Evolutionary conservation across 1,139 yeast species (phyloP).

Genomic region (Schwanniomyces etchellsii): DNA sequence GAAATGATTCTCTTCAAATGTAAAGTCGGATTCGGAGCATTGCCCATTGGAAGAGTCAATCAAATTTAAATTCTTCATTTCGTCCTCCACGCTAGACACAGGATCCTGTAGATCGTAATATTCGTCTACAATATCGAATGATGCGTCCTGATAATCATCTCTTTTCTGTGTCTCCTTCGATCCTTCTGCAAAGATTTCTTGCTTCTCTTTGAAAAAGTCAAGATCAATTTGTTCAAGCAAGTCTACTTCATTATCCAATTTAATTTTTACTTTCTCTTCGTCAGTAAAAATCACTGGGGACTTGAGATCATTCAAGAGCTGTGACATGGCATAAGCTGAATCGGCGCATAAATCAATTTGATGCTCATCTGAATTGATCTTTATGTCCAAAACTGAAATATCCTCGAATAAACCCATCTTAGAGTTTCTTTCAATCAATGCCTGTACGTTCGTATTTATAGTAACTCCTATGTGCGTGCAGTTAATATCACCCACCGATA

Average conservation of each 20-base stretch:
- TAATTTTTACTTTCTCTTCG: constrained; percentile 48
- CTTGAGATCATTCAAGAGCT: constrained; percentile 65
- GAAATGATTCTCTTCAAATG: constrained; percentile 43
- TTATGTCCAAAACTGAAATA: constrained; percentile 33
- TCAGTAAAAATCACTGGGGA: constrained; percentile 57
- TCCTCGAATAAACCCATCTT: constrained; percentile 15
- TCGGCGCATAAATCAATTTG: constrained; percentile 75
- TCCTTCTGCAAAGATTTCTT: not conserved
- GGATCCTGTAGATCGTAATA: constrained; percentile 10
- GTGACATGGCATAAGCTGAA: constrained; percentile 67
- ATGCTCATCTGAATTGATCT: constrained; percentile 44
- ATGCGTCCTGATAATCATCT: constrained; percentile 1
- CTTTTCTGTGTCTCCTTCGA: not conserved
- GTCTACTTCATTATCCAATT: constrained; percentile 31
- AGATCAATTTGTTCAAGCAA: constrained; percentile 46
- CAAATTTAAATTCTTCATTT: constrained; percentile 2
- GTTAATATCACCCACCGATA: constrained; percentile 39
- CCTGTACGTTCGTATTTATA: constrained; percentile 21
- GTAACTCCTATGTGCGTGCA: constrained; percentile 38
- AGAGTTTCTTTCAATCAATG: constrained; percentile 14
- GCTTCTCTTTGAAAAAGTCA: constrained; percentile 6
- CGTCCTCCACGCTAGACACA: constrained; percentile 1
- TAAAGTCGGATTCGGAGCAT: not conserved
- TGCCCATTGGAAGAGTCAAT: not conserved
- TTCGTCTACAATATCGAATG: constrained; percentile 18